These are phyloP conservation scores for Podospora bellae-mahoneyi DNA, from an alignment of 495 filamentous ascomycete species.

Conservation along the genomic window DNA sequence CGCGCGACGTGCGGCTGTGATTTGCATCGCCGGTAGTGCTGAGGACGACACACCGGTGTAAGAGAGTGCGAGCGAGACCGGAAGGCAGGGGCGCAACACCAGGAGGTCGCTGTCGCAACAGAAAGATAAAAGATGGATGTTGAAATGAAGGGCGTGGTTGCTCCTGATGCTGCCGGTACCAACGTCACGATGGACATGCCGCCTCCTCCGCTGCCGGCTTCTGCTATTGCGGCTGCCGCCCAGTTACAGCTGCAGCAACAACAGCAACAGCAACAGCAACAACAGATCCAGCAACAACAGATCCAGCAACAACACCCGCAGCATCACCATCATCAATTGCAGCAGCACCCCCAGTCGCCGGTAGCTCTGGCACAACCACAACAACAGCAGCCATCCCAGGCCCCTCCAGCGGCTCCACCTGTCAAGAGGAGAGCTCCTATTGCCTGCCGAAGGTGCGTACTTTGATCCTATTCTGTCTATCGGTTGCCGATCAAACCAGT, in stretches of 20 bases:
- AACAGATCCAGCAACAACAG: not conserved
- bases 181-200: slow-evolving; percentile 3
- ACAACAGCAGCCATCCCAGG: not conserved
- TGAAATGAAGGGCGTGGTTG: slow-evolving; percentile 26
- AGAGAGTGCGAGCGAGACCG: not conserved
- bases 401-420: slow-evolving; percentile 4
- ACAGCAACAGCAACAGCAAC: not conserved
- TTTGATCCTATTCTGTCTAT: not conserved
- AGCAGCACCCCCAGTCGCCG: slow-evolving; percentile 6
- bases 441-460: slow-evolving; percentile 47
- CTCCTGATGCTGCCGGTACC: slow-evolving; percentile 12
- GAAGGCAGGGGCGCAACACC: not conserved
- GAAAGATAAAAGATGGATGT: slow-evolving; percentile 21
- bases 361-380: not conserved
- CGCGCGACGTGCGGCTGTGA: not conserved
- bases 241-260: not conserved
- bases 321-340: slow-evolving; percentile 17
- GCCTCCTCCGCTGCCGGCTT: slow-evolving; percentile 11
- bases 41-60: not conserved
- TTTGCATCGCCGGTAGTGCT: not conserved
- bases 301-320: slow-evolving; percentile 6
- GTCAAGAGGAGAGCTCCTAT: slow-evolving; percentile 47
- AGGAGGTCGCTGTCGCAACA: not conserved
- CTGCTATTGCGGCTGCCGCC: not conserved
- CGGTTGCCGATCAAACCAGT: not conserved